Conservation (phyloP, 139 green algal genomes). For the Ettlia oleoabundans region DNA sequence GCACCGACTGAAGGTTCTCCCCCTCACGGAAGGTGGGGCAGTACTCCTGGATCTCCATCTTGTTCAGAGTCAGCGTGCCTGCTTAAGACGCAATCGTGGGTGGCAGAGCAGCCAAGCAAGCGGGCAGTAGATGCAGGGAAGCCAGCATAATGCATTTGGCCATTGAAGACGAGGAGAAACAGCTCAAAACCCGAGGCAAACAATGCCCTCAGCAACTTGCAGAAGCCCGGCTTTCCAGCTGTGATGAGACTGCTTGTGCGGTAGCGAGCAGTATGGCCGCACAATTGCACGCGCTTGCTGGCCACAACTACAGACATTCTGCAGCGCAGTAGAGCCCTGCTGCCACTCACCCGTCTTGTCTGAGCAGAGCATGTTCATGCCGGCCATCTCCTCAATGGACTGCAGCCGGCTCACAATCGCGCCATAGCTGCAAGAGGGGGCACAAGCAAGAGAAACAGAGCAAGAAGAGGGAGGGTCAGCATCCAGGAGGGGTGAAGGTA, state of each 20-base stretch:
- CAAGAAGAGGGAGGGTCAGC: too few relatives aligned
- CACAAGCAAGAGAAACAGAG: too few relatives aligned
- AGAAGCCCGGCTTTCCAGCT: too few relatives aligned
- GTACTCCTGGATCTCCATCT: constrained; percentile 89
- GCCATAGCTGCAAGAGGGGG: constrained; percentile 44
- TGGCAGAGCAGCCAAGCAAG: too few relatives aligned
- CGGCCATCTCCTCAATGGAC: constrained; percentile 90
- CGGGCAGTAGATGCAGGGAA: too few relatives aligned
- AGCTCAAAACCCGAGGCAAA: too few relatives aligned
- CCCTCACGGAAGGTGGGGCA: constrained; percentile 69
- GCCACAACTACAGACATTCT: neutral
- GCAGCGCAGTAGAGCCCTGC: neutral
- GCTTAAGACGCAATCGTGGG: neutral
- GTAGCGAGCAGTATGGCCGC: too few relatives aligned
- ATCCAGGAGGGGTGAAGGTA: too few relatives aligned
- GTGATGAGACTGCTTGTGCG: too few relatives aligned
- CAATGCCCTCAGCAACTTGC: neutral
- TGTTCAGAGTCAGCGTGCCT: constrained; percentile 91
- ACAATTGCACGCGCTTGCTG: neutral
- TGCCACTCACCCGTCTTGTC: constrained; percentile 73
- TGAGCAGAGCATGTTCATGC: constrained; percentile 93
- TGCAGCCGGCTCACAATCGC: constrained; percentile 84
- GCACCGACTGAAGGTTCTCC: constrained; percentile 47
- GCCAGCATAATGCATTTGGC: too few relatives aligned
- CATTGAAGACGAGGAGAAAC: too few relatives aligned